Evolutionary conservation across 805 yeast species (phyloP).

Genomic region (Spencermartinsiella europaea): DNA sequence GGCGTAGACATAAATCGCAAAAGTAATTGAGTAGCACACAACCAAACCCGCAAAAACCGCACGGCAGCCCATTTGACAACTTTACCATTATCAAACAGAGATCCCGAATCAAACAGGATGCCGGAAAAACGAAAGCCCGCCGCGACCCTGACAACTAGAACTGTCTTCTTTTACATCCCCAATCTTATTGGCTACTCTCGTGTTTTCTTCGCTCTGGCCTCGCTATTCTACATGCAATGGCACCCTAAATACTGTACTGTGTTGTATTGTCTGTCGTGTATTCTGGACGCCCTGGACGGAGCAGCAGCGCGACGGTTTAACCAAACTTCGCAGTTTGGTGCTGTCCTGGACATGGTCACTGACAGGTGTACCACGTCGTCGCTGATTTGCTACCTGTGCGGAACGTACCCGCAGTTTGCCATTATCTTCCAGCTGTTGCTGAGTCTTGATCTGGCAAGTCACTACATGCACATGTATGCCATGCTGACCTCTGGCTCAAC

Average conservation of each 20-base stretch:
- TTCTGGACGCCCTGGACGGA: constrained; percentile 95
- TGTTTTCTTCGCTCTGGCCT: constrained; percentile 72
- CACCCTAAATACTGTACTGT: constrained; percentile 77
- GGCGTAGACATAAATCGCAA: too few relatives aligned
- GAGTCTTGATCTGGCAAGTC: constrained; percentile 78
- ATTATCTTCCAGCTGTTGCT: constrained; percentile 77
- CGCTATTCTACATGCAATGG: constrained; percentile 74
- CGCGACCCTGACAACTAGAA: constrained; percentile 36
- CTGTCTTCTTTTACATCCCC: constrained; percentile 77
- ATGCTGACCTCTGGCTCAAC: constrained; percentile 71
- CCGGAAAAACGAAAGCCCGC: neutral
- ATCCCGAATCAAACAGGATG: too few relatives aligned
- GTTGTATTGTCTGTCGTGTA: constrained; percentile 80
- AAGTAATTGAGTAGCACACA: too few relatives aligned
- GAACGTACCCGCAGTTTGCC: constrained; percentile 66
- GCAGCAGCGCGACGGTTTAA: constrained; percentile 84
- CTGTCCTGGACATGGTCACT: constrained; percentile 97
- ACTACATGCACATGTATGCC: constrained; percentile 98
- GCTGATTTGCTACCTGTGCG: constrained; percentile 79
- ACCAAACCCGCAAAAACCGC: too few relatives aligned
- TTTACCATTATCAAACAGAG: too few relatives aligned
- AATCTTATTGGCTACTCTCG: constrained; percentile 87
- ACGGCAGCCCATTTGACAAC: too few relatives aligned
- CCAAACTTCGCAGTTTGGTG: constrained; percentile 91
- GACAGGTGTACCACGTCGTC: constrained; percentile 96